phyloP scores from a whole-genome alignment of 352 stramenopile species.

The Phytophthora cryptogea region DNA sequence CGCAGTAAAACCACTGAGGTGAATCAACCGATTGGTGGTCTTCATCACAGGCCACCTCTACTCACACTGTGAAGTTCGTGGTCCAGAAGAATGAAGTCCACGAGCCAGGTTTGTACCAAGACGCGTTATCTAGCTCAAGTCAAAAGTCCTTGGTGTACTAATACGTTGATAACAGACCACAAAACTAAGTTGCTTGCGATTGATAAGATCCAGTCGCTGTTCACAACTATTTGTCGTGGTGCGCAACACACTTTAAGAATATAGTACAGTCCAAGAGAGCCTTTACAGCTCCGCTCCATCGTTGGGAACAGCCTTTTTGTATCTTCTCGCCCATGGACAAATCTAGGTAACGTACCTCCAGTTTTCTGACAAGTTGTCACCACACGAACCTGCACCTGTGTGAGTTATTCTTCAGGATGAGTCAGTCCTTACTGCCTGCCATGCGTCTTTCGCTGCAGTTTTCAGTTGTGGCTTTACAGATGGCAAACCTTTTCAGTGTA shows the following conservation, averaged over 20 bases:
- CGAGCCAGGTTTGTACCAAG: background rate
- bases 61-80: background rate
- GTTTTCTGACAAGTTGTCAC: background rate
- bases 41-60: too few relatives aligned
- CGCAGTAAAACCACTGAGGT: too few relatives aligned
- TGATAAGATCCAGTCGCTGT: background rate
- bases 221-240: background rate
- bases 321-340: too few relatives aligned
- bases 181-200: background rate
- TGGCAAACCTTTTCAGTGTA: background rate
- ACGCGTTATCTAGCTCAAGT: conserved; percentile 7
- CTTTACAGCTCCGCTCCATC: too few relatives aligned
- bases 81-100: background rate
- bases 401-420: background rate
- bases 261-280: too few relatives aligned
- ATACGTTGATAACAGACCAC: too few relatives aligned
- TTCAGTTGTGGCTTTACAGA: conserved; percentile 7
- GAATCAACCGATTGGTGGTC: too few relatives aligned
- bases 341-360: too few relatives aligned
- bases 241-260: too few relatives aligned
- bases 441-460: conserved; percentile 1
- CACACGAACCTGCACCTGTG: background rate
- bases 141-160: background rate
- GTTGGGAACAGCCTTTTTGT: too few relatives aligned
- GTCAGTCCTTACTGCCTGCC: background rate